A percentile compares a stretch with the other conserved stretches of the same genome.
Conservation (phyloP, 495 filamentous ascomycete genomes). For the Xylaria grammica region DNA sequence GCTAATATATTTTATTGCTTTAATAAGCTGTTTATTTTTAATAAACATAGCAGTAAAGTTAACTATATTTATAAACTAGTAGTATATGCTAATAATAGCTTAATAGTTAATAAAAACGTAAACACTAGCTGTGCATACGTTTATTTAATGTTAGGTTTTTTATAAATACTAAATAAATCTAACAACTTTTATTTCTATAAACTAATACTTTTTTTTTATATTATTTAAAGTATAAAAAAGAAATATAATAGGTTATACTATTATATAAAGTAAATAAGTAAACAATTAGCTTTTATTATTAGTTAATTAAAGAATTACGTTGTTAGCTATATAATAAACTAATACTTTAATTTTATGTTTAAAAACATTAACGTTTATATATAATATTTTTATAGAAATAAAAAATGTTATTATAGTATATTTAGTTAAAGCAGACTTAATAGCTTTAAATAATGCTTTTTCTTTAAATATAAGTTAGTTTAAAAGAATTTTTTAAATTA, state of each 20-base stretch:
- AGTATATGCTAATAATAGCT: no score
- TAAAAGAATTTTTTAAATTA: constrained; percentile 1
- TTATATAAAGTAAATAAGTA: not conserved
- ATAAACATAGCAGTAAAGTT: constrained; percentile 15
- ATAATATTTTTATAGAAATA: constrained; percentile 1
- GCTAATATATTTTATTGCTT: constrained; percentile 25
- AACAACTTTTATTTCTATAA: not conserved
- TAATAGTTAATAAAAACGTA: not conserved
- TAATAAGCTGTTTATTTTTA: constrained; percentile 24
- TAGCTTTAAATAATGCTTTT: constrained; percentile 9
- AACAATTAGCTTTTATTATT: not conserved
- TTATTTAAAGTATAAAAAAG: not conserved
- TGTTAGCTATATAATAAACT: constrained; percentile 8
- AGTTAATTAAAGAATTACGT: constrained; percentile 11
- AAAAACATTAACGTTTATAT: constrained; percentile 6
- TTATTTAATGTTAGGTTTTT: not conserved
- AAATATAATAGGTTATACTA: not conserved
- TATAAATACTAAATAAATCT: not conserved
- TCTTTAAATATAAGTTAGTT: constrained; percentile 1
- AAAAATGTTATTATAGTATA: constrained; percentile 6
- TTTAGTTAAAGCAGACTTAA: not conserved
- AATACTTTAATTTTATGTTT: not conserved
- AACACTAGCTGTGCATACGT: not conserved
- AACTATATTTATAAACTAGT: constrained; percentile 19
- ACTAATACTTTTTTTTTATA: not conserved